Base-by-base conservation (phyloP, 2,329 filamentous ascomycete genomes). In the Pseudocercospora vitis region DNA sequence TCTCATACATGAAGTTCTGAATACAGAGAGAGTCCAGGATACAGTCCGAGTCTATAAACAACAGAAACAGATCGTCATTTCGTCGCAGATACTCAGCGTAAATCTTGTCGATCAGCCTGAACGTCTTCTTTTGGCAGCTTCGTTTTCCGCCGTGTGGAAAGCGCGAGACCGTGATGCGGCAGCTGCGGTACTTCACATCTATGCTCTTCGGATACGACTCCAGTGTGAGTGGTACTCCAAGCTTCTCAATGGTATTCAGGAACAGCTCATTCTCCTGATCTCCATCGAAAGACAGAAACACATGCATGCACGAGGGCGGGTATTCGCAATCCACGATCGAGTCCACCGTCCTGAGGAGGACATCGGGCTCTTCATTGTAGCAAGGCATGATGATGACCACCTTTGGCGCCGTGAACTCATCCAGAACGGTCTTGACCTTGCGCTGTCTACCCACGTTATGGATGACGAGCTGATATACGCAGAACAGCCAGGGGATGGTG, bases 1-100 rank as follows among this genome's bases (percentile, higher is more conserved):
- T 97, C 70, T 97, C 92, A 72, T 94, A 96, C 76, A 97, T 89
- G 73, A 97, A 97, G 71, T 96, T 97, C 70, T 96, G 92, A 55
- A 97, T 82, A 70, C 92, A 97, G 33, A 91, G 84, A 54, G 85
- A 83, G 75, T 97, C 92, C 46, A 97, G 78, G 58, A 96, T 94
- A 72, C 94, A 97, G 70, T 97, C 92, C 0, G 91, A 96, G 74
- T 97, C 92, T 68, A 97, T 96, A 74, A 97, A 97, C 8, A 97
- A 81, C 49, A 97, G 87, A 70, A 97, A 97, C 0, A 97, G 77
- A 64, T 97, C 89, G 72, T 97, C 92, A 68, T 96, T 89, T 44
- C 84, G 81, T 72, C 86, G 87, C 49, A 96, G 78, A 62, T 97
- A 97, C 52, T 91, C 83, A 48, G 86, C 82, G 70, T 96, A 97